Evolutionary conservation across 2,329 filamentous ascomycete species (phyloP).

Genomic region (Massarina eburnea): DNA sequence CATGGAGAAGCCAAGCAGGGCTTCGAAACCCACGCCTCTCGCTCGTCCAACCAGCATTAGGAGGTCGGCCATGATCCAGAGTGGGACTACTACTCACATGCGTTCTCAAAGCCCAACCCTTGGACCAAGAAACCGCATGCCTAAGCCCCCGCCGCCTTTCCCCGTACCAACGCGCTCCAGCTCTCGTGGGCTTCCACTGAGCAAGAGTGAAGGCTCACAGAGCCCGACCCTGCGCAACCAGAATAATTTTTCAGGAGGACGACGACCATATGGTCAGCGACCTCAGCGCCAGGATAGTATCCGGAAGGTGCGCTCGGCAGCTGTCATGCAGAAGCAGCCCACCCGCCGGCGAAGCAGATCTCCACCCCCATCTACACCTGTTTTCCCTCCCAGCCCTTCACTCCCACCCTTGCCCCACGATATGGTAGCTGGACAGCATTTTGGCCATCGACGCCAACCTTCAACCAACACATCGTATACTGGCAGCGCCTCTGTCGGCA

Average conservation of each 20-base stretch:
- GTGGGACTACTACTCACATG: conserved; percentile 70
- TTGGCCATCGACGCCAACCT: conserved; percentile 57
- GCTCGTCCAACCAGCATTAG: conserved; percentile 64
- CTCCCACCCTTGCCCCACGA: conserved; percentile 74
- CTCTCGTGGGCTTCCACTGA: conserved; percentile 72
- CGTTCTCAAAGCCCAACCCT: conserved; percentile 66
- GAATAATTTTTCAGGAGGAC: conserved; percentile 24
- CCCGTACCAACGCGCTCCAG: conserved; percentile 88
- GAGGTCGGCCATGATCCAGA: conserved; percentile 78
- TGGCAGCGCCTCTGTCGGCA: conserved; percentile 58
- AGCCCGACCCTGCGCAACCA: conserved; percentile 69
- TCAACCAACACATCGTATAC: conserved; percentile 64
- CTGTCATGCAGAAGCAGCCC: conserved; percentile 60
- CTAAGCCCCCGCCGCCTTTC: conserved; percentile 81
- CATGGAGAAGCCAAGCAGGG: conserved; percentile 39
- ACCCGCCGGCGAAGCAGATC: conserved; percentile 51
- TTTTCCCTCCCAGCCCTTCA: conserved; percentile 67
- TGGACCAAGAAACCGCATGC: conserved; percentile 44
- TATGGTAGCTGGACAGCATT: conserved; percentile 57
- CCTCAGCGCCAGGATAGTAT: conserved; percentile 61
- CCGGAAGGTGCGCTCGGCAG: conserved; percentile 83
- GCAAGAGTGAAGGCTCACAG: conserved; percentile 72
- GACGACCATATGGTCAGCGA: conserved; percentile 44
- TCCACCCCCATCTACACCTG: conserved; percentile 65
- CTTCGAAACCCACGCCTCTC: conserved; percentile 37